These are phyloP conservation scores for Aspergillus oerlinghausenensis DNA, from an alignment of 2,329 filamentous ascomycete species.

Conservation along the genomic window DNA sequence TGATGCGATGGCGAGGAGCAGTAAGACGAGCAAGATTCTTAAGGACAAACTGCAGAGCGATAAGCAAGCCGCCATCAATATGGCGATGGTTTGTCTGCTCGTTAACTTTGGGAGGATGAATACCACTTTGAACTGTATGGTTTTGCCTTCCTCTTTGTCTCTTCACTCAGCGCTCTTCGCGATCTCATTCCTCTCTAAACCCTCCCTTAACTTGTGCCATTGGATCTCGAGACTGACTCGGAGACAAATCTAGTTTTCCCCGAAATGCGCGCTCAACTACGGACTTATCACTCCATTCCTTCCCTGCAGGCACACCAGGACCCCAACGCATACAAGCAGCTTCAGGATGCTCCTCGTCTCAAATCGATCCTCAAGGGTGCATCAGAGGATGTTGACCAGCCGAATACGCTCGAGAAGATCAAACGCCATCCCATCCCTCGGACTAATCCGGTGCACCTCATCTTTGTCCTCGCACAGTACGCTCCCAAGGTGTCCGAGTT, in stretches of 20 bases:
- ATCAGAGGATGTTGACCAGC: constrained; percentile 84
- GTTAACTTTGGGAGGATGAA: constrained; percentile 99
- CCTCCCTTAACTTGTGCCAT: neutral
- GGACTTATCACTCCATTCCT: constrained; percentile 97
- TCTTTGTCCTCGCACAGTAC: constrained; percentile 88
- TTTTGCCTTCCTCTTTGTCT: constrained; percentile 1
- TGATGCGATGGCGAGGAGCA: constrained; percentile 96
- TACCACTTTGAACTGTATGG: constrained; percentile 90
- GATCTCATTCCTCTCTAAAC: neutral
- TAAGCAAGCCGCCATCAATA: constrained; percentile 85
- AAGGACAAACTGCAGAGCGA: constrained; percentile 95
- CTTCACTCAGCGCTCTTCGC: neutral
- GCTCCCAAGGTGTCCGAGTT: constrained; percentile 88
- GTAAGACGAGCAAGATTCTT: constrained; percentile 97
- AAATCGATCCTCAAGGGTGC: constrained; percentile 98
- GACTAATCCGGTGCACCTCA: constrained; percentile 94
- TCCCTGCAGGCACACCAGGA: constrained; percentile 94
- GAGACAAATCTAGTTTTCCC: constrained; percentile 69
- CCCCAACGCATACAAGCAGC: constrained; percentile 91
- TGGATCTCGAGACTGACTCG: constrained; percentile 1
- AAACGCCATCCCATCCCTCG: constrained; percentile 64
- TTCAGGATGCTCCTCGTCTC: constrained; percentile 90
- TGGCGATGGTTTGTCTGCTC: constrained; percentile 98
- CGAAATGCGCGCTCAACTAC: constrained; percentile 95
- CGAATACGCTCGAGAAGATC: constrained; percentile 76